phyloP scores from a whole-genome alignment of 2,329 filamentous ascomycete genomes.

The Neobulgaria alba region DNA sequence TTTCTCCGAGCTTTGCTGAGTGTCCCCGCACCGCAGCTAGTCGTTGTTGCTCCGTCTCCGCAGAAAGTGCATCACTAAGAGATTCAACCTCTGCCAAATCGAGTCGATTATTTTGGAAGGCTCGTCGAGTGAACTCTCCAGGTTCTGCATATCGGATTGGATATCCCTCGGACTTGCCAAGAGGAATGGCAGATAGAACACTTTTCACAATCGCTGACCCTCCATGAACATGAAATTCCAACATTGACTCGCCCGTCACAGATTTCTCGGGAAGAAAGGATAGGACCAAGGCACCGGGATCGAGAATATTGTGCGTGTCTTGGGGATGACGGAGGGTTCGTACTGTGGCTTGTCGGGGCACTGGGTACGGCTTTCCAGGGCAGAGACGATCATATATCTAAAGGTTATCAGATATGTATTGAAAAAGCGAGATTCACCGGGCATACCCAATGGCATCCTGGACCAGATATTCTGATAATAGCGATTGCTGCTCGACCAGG shows the following conservation, averaged over 20 bases:
- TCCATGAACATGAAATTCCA: slow-evolving; percentile 93
- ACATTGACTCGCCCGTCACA: slow-evolving; percentile 83
- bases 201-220: slow-evolving; percentile 83
- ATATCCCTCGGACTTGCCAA: slow-evolving; percentile 30
- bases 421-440: slow-evolving; percentile 3
- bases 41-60: slow-evolving; percentile 87
- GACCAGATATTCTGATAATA: slow-evolving; percentile 78
- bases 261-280: slow-evolving; percentile 76
- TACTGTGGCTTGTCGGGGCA: slow-evolving; percentile 58
- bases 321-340: slow-evolving; percentile 62
- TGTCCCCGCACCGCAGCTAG: slow-evolving; percentile 74
- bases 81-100: slow-evolving; percentile 77
- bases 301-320: slow-evolving; percentile 36
- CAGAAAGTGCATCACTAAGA: slow-evolving; percentile 52
- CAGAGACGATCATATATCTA: slow-evolving; percentile 60
- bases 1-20: slow-evolving; percentile 57
- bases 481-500: slow-evolving; percentile 83
- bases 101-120: slow-evolving; percentile 79
- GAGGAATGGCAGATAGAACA: slow-evolving; percentile 68
- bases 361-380: slow-evolving; percentile 43
- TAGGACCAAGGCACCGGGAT: slow-evolving; percentile 60
- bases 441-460: slow-evolving; percentile 58
- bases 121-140: slow-evolving; percentile 88
- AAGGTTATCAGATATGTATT: slow-evolving; percentile 9
- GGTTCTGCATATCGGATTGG: slow-evolving; percentile 80